A percentile compares a stretch with the other conserved stretches of the same genome.
Conservation (phyloP, 352 stramenopile species). For the Phytophthora cactorum region DNA sequence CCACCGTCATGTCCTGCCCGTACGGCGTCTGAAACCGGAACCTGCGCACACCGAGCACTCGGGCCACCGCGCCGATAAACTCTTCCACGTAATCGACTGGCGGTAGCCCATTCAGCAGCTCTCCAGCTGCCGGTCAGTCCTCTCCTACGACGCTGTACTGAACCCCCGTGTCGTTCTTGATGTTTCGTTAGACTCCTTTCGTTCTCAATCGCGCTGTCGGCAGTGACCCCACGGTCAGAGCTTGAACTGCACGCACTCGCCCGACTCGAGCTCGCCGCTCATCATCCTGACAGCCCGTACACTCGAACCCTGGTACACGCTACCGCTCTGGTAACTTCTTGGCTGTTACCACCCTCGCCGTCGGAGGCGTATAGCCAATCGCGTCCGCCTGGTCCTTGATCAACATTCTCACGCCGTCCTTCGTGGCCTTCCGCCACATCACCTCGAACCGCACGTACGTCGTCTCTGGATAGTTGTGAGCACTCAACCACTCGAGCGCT, state of each 20-base stretch:
- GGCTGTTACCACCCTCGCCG: not conserved
- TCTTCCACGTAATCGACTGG: slow-evolving; percentile 1
- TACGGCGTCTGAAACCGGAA: not conserved
- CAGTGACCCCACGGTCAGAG: not conserved
- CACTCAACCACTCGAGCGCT: not conserved
- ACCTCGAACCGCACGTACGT: not conserved
- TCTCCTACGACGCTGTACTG: not conserved
- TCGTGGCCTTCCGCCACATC: not conserved
- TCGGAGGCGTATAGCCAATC: not conserved
- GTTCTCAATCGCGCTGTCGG: not conserved
- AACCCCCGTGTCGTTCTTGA: not conserved
- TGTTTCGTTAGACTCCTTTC: not conserved
- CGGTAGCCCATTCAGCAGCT: not conserved
- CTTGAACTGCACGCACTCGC: not conserved
- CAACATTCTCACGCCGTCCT: not conserved
- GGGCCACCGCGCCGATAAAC: not conserved
- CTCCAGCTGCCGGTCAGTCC: not conserved
- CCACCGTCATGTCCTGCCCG: not conserved
- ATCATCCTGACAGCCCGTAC: not conserved
- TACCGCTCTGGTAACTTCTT: not conserved
- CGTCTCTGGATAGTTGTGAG: not conserved
- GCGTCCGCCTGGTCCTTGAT: not conserved
- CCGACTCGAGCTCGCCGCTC: not conserved
- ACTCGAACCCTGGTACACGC: not conserved
- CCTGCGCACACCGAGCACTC: slow-evolving; percentile 1